A percentile compares a stretch with the other conserved stretches of the same genome.
Conservation (phyloP, 331 rosid genomes). For the Arachis monticola region DNA sequence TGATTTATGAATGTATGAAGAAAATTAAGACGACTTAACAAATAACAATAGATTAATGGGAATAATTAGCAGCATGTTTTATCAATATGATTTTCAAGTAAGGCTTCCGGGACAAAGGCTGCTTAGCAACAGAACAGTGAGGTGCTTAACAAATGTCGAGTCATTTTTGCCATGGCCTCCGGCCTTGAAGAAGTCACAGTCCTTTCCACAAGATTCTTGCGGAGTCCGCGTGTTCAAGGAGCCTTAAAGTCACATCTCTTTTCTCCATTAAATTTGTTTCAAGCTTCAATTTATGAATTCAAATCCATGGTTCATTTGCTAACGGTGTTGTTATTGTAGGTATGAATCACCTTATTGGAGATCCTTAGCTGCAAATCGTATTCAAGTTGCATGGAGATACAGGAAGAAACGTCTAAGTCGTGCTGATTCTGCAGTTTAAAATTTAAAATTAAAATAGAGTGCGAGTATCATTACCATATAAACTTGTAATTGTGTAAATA, state of each 20-base stretch:
- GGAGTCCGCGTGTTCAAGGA: constrained; percentile 68
- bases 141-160: no score
- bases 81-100: constrained; percentile 25
- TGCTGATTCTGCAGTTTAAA: constrained; percentile 25
- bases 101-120: constrained; percentile 52
- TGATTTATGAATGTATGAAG: no score
- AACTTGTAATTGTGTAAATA: no score
- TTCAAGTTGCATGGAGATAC: constrained; percentile 55
- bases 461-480: no score
- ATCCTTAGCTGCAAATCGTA: constrained; percentile 62
- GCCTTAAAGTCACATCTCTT: not conserved
- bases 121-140: no score
- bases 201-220: constrained; percentile 68
- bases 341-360: constrained; percentile 89
- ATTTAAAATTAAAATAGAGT: no score
- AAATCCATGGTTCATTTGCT: constrained; percentile 9
- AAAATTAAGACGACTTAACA: no score
- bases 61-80: not conserved
- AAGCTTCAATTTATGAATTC: not conserved
- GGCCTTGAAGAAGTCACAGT: constrained; percentile 82
- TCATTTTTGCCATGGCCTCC: constrained; percentile 68
- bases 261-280: not conserved
- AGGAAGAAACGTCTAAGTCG: constrained; percentile 44
- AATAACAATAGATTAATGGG: no score
- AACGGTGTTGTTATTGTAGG: constrained; percentile 40